phyloP scores from a whole-genome alignment of 192 early-diverging fungal species.

The Coemansia sp. region DNA sequence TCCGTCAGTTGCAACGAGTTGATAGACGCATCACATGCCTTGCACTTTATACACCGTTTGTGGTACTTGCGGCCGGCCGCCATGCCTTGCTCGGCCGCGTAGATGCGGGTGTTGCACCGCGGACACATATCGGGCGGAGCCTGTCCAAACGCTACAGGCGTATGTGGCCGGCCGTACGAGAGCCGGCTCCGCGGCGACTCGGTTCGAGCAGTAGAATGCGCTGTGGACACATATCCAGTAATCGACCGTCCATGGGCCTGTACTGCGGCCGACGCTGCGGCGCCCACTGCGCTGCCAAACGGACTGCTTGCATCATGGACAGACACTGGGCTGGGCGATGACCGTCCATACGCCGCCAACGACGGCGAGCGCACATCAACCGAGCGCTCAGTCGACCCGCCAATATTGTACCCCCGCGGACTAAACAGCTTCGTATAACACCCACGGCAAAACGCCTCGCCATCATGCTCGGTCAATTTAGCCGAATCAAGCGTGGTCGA shows the following conservation, averaged over 20 bases:
- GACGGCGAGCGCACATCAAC: slow-evolving; percentile 3
- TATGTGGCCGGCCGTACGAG: slow-evolving; percentile 38
- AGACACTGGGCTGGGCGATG: slow-evolving; percentile 9
- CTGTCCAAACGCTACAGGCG: slow-evolving; percentile 24
- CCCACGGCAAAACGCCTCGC: slow-evolving; percentile 51
- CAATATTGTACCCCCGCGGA: slow-evolving; percentile 47
- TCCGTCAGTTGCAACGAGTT: slow-evolving; percentile 50
- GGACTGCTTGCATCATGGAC: slow-evolving; percentile 6
- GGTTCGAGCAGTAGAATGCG: slow-evolving; percentile 14
- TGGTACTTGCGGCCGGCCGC: slow-evolving; percentile 57
- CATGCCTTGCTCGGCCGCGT: slow-evolving; percentile 46
- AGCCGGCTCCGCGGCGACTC: slow-evolving; percentile 31
- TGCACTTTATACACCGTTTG: slow-evolving; percentile 50
- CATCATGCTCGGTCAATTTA: slow-evolving; percentile 51
- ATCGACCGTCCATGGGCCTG: slow-evolving; percentile 21
- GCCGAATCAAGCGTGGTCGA: slow-evolving; percentile 42
- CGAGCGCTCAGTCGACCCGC: slow-evolving; percentile 32
- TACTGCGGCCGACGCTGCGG: slow-evolving; percentile 43
- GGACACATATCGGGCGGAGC: slow-evolving; percentile 49
- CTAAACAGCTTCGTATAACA: slow-evolving; percentile 56
- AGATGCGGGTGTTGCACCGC: slow-evolving; percentile 46
- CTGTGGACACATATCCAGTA: slow-evolving; percentile 1
- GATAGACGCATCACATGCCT: slow-evolving; percentile 33
- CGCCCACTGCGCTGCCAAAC: slow-evolving; percentile 38
- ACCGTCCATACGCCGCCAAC: slow-evolving; percentile 8